Base-by-base conservation (phyloP, 306 rosid genomes). In the Casuarina cunninghamiana region DNA sequence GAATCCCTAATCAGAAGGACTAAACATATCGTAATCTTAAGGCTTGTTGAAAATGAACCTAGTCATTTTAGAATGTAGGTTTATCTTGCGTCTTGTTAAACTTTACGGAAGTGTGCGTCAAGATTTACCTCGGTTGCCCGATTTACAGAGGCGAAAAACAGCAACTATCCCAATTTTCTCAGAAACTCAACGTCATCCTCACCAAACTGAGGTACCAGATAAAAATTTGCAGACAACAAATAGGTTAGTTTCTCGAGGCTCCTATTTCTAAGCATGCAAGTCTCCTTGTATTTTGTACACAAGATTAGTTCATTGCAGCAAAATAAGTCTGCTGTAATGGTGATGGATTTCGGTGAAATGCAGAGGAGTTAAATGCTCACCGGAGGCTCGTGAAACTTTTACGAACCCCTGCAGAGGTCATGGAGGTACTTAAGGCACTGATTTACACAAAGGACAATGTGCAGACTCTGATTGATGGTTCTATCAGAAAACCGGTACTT, bases 381-480 rank as follows among this genome's bases (percentile, higher is more conserved):
- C 15, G 51, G 39, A 68, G 21, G 42, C 67, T 87, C 13, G 44
- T 43, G 72, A 84, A 53, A 65, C 0, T 77, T 6, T 44, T 87
- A 0, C 88, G 75, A 54, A 76, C 84, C 16, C 88, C 88, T 3
- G 81, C 87, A 0, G 93, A 88, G 55, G 53, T 79, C 0, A 58
- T 75, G 74, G 84, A 81, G 72, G 81, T 84, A 53, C 50, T 84
- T 43, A 82, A 77, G 73, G 41, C 57, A 2, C 83, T 87, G 71
- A 68, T 87, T 77, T 84, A 73, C 26, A 3, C 72, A 1, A 75
- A 53, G 50, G 88, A 80, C 58, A 84, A 74, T 67, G 79, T 82
- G 9, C 86, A 75, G 26, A 77, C 79, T 10, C 12, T 58, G 35
- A 75, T 73, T 46, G 91, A 92, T 69, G 90, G 97, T 71, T 83